Percentiles rank a stretch among this genome's conserved stretches.
Conservation (phyloP, 352 stramenopile species). For the Nothophytophthora sp. region DNA sequence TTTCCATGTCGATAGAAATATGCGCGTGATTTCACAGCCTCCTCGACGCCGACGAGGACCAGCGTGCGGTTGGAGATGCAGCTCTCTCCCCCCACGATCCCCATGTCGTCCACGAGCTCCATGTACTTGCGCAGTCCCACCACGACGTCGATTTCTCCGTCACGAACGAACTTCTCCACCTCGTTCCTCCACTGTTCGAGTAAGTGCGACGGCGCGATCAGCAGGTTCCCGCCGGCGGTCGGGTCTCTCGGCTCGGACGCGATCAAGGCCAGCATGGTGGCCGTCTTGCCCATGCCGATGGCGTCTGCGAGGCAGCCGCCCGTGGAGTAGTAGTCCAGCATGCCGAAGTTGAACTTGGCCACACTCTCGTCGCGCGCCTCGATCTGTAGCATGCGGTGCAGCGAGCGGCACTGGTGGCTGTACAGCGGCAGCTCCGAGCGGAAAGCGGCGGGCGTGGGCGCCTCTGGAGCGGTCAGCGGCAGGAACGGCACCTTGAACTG, state of each 20-base stretch:
- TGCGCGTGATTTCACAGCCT: constrained; percentile 61
- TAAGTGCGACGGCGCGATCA: constrained; percentile 80
- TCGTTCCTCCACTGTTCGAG: constrained; percentile 82
- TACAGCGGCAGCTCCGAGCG: constrained; percentile 56
- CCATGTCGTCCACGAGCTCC: constrained; percentile 33
- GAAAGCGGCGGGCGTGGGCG: constrained; percentile 61
- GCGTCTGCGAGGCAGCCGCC: constrained; percentile 75
- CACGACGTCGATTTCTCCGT: constrained; percentile 72
- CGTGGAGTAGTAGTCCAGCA: constrained; percentile 71
- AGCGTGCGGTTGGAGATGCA: constrained; percentile 77
- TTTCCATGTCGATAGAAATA: constrained; percentile 66
- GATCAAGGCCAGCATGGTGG: constrained; percentile 78
- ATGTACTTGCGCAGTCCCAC: constrained; percentile 63
- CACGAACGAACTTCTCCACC: constrained; percentile 73
- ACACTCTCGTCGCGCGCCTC: constrained; percentile 67
- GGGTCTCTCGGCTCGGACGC: constrained; percentile 61
- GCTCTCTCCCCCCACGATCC: constrained; percentile 10
- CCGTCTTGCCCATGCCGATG: constrained; percentile 87
- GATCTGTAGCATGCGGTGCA: constrained; percentile 86
- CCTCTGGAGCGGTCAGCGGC: constrained; percentile 65
- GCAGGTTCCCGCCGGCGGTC: constrained; percentile 52
- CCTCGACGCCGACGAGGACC: constrained; percentile 78
- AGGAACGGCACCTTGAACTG: constrained; percentile 87
- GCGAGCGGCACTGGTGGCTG: constrained; percentile 78
- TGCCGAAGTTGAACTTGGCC: constrained; percentile 73